Base-by-base conservation (phyloP, 1,284 basidiomycete genomes). In the Apiotrichum laibachii region DNA sequence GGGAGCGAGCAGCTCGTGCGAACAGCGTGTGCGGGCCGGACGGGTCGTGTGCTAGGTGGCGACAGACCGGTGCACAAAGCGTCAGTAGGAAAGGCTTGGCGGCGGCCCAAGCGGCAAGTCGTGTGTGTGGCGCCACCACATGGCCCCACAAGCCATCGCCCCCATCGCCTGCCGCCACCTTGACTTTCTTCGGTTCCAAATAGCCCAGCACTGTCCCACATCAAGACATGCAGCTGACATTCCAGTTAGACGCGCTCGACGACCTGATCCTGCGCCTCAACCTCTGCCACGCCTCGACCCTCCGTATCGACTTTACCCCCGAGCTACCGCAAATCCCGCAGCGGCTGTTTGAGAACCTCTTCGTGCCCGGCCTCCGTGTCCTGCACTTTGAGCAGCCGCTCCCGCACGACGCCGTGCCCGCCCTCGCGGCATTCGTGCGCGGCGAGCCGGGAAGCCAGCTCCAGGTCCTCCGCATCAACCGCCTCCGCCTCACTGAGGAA, bases 251-350 rank as follows among this genome's bases (percentile, higher is more conserved):
- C 16, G 39, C 31, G n/a, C 12, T 53, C 26, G 51, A 53, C 42
- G 51, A 53, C 51, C 51, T 53, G 5, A 16, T 53, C 31, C 40
- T 53, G 18, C 51, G 51, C 11, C 26, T 53, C 26, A 53, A 53
- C 51, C 18, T n/a, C 5, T 31, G 39, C n/a, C 40, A 31, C 42
- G 26, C 42, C 51, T 2, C 18, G 15, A 34, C 42, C 6, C 51
- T 53, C 18, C 51, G 51, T 15, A 8, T 53, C 40, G 31, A 44
- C 40, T 44, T 43, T 21, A 19, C 18, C 6, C 51, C 51, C 40
- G 40, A 53, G 18, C 40, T 53, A 18, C 42, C 40, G 18, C 13
- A 9, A 26, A 26, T 53, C 31, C 51, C 51, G 42, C n/a, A 26
- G n/a, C 51, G 21, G 22, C 51, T 53, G 15, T 44, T 53, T 31